A percentile compares a stretch with the other conserved stretches of the same genome.
Evolutionary conservation across 179 eudicot genomes (phyloP).

Genomic region (Carnegiea gigantea): DNA sequence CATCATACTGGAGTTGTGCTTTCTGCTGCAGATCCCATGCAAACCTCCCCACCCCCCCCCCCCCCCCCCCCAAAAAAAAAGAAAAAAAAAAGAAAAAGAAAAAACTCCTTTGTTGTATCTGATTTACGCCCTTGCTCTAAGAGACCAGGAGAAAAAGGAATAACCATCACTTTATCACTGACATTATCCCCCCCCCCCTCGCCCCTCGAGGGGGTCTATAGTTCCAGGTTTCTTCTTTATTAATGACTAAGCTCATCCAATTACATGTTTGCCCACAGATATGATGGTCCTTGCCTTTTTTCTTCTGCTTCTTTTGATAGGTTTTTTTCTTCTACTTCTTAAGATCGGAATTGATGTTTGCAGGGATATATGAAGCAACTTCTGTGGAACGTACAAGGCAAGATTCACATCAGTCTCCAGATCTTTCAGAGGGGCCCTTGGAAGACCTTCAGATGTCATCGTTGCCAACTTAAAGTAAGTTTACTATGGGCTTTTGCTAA

Average conservation of each 20-base stretch:
- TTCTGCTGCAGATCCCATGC: not conserved
- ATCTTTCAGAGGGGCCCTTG: constrained; percentile 56
- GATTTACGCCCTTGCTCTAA: not conserved
- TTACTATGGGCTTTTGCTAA: constrained; percentile 4
- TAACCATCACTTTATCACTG: not conserved
- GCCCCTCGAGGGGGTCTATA: not conserved
- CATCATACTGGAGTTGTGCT: not conserved
- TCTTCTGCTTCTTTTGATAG: not conserved
- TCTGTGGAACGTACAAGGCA: constrained; percentile 68
- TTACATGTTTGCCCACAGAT: not conserved
- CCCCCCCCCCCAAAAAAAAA: not conserved
- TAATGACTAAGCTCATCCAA: not conserved
- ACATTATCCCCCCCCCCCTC: not conserved
- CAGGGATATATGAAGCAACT: constrained; percentile 95
- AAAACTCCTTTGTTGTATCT: not conserved
- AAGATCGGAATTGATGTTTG: constrained; percentile 16
- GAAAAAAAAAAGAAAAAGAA: too few species aligned
- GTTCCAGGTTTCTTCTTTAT: not conserved
- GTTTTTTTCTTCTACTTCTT: not conserved
- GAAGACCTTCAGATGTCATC: constrained; percentile 78
- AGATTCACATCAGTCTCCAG: constrained; percentile 56
- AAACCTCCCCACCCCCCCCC: too few species aligned
- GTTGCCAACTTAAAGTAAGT: constrained; percentile 71
- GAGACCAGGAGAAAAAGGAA: not conserved
- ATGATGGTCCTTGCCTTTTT: too few species aligned